phyloP scores from a whole-genome alignment of 2,329 filamentous ascomycete species.

The Setomelanomma holmii region DNA sequence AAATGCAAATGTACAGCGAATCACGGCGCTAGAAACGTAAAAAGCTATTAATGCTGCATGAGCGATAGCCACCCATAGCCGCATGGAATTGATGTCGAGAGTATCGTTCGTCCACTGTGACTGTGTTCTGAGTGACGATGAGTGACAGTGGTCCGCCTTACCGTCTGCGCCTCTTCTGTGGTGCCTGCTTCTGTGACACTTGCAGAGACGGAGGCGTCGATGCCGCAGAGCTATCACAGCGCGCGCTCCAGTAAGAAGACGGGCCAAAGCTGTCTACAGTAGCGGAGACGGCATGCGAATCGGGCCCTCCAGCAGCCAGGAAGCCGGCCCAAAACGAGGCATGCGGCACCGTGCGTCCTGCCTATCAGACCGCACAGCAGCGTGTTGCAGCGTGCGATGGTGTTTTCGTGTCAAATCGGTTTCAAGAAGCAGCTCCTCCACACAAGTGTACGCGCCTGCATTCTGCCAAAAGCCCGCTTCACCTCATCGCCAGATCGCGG shows the following conservation, averaged over 20 bases:
- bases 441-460: constrained; percentile 36
- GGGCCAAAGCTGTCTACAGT: constrained; percentile 10
- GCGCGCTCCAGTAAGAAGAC: constrained; percentile 10
- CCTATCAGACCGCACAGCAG: constrained; percentile 27
- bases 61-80: neutral
- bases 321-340: constrained; percentile 12
- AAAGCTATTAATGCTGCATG: constrained; percentile 7
- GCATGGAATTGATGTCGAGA: neutral
- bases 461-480: constrained; percentile 26
- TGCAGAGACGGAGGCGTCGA: constrained; percentile 8
- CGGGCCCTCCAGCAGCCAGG: constrained; percentile 4
- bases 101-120: neutral
- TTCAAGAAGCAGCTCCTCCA: constrained; percentile 27
- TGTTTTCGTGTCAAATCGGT: constrained; percentile 32
- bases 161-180: neutral
- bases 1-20: constrained; percentile 13
- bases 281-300: constrained; percentile 13
- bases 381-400: constrained; percentile 22
- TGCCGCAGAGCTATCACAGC: constrained; percentile 7
- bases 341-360: constrained; percentile 18
- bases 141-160: neutral
- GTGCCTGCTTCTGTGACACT: constrained; percentile 6
- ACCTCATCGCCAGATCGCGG: constrained; percentile 1
- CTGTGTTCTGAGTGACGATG: neutral
- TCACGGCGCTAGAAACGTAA: constrained; percentile 17